Evolutionary conservation across 2,329 filamentous ascomycete genomes (phyloP).

Genomic region (Fusarium pininemorale): DNA sequence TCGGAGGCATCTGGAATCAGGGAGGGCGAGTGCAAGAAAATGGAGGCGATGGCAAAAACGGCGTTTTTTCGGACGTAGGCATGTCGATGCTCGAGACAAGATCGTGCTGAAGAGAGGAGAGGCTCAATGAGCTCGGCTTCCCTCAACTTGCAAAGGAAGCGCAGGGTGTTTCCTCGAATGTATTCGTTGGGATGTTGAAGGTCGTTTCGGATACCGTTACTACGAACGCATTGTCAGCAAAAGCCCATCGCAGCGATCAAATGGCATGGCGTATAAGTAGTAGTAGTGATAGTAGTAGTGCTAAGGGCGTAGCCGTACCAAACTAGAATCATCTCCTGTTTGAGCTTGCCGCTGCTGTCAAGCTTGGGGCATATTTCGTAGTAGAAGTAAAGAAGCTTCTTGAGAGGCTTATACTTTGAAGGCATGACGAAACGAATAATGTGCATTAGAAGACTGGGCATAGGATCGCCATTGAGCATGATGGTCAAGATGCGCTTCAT

Average conservation of each 20-base stretch:
- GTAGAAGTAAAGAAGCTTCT: conserved; percentile 99
- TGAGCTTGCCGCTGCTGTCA: conserved; percentile 90
- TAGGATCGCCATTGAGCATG: conserved; percentile 97
- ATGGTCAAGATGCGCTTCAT: conserved; percentile 96
- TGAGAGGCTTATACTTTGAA: conserved; percentile 93
- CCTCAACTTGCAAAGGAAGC: conserved; percentile 95
- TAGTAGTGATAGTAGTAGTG: neutral
- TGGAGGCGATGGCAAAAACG: conserved; percentile 92
- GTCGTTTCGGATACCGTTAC: conserved; percentile 98
- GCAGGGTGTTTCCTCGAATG: conserved; percentile 95
- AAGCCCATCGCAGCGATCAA: neutral
- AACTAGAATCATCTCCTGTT: conserved; percentile 99
- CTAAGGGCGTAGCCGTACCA: conserved; percentile 67
- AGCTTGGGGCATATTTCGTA: conserved; percentile 99
- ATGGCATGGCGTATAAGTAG: neutral
- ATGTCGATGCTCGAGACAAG: conserved; percentile 94
- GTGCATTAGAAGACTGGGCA: conserved; percentile 97
- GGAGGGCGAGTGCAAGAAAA: conserved; percentile 88
- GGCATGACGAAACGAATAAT: conserved; percentile 99
- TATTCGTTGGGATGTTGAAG: conserved; percentile 98
- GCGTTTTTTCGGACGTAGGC: conserved; percentile 99
- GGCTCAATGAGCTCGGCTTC: conserved; percentile 97
- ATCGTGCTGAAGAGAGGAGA: conserved; percentile 88
- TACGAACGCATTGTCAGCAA: conserved; percentile 50
- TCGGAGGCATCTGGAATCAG: conserved; percentile 96